phyloP scores from a whole-genome alignment of 2,329 filamentous ascomycete genomes.

The Cercospora sojina region DNA sequence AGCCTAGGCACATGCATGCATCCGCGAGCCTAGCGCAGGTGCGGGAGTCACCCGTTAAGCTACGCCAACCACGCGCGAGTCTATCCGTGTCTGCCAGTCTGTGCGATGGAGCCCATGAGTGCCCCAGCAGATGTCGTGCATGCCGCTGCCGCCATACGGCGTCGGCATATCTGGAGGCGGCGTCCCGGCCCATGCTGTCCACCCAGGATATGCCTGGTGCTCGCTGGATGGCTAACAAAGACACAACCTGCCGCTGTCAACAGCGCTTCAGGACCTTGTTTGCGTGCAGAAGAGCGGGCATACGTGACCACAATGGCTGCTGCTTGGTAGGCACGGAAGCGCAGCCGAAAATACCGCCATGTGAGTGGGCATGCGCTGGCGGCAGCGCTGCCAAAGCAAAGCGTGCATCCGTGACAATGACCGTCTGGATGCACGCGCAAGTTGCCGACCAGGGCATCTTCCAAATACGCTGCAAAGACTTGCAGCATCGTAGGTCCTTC shows the following conservation, averaged over 20 bases:
- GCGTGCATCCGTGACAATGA: constrained; percentile 33
- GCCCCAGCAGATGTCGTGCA: constrained; percentile 26
- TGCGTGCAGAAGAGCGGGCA: constrained; percentile 26
- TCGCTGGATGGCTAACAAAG: constrained; percentile 27
- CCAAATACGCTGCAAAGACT: constrained; percentile 31
- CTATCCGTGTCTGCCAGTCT: constrained; percentile 15
- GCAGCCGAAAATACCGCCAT: constrained; percentile 29
- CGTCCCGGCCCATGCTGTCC: constrained; percentile 24
- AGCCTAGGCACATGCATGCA: constrained; percentile 26
- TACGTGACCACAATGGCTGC: constrained; percentile 25
- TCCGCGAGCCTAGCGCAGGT: constrained; percentile 18
- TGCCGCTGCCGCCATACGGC: constrained; percentile 23
- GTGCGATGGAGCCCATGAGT: constrained; percentile 22
- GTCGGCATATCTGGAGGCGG: constrained; percentile 20
- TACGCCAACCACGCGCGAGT: constrained; percentile 24
- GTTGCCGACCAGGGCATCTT: constrained; percentile 27
- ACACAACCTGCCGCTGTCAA: constrained; percentile 25
- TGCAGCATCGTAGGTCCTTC: constrained; percentile 27
- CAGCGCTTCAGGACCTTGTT: constrained; percentile 25
- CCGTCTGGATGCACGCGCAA: constrained; percentile 28
- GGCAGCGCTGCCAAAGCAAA: constrained; percentile 28
- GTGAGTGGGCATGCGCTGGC: constrained; percentile 33
- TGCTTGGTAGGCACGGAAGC: constrained; percentile 21
- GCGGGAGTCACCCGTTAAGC: constrained; percentile 24
- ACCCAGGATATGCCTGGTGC: constrained; percentile 23